A percentile compares a stretch with the other conserved stretches of the same genome.
Conservation (phyloP, 1,284 basidiomycete species). For the Cryptococcus neoformans region DNA sequence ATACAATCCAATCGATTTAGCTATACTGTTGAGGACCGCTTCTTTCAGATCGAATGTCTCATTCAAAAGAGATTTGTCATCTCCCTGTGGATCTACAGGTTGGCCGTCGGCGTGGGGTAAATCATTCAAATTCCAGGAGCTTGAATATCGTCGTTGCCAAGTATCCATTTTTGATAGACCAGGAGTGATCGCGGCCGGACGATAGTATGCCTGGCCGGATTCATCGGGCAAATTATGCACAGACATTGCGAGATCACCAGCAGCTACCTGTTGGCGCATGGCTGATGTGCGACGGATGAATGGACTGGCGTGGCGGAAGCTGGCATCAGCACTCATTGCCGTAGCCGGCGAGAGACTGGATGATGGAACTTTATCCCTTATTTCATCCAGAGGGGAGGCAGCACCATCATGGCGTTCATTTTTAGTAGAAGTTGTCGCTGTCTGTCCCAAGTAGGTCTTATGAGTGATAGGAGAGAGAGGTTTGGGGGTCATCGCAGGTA, state of each 20-base stretch:
- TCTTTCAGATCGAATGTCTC: slow-evolving; percentile 85
- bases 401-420: neutral
- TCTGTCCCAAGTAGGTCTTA: too few species aligned
- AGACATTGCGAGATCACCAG: slow-evolving; percentile 56
- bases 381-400: neutral
- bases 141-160: slow-evolving; percentile 27
- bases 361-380: neutral
- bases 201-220: slow-evolving; percentile 36
- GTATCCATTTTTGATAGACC: slow-evolving; percentile 45
- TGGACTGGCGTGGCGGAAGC: slow-evolving; percentile 16
- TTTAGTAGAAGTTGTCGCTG: too few species aligned
- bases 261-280: slow-evolving; percentile 48
- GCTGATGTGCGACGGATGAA: slow-evolving; percentile 32
- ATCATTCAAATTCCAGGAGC: slow-evolving; percentile 13
- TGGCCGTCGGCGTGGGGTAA: slow-evolving; percentile 15
- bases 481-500: slow-evolving; percentile 32
- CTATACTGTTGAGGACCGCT: slow-evolving; percentile 95
- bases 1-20: slow-evolving; percentile 93
- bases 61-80: slow-evolving; percentile 21
- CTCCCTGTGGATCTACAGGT: slow-evolving; percentile 17
- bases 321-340: slow-evolving; percentile 27
- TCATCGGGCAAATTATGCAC: slow-evolving; percentile 22
- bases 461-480: slow-evolving; percentile 19
- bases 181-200: slow-evolving; percentile 38
- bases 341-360: slow-evolving; percentile 11